Base-by-base conservation (phyloP, 139 green algal species). In the Chlorella sp. region DNA sequence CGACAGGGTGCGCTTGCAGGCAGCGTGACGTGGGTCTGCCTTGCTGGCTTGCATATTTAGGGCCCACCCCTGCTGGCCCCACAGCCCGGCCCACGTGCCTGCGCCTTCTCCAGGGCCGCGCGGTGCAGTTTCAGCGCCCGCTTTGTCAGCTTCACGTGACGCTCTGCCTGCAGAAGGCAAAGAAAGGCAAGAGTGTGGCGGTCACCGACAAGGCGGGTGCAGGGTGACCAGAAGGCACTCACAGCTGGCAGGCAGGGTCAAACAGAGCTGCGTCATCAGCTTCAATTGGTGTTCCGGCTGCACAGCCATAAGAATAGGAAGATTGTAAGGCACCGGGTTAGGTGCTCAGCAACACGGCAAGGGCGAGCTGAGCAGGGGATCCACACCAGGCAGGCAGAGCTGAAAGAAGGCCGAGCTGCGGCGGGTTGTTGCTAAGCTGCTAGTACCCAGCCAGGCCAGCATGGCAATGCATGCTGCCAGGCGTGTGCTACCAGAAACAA, bases 201-300 rank as follows among this genome's bases (percentile, higher is more conserved):
- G 9, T 57, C 68, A 76, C 2, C 24, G 19, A 30, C 28, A 76
- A 57, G 7, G 48, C 48, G 9, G 48, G 48, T 5, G 48, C 48
- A 57, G 9, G 48, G 7, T 57, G 48, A 57, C 7, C 48, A 57
- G 48, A 16, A 16, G 48, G 48, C 48, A 57, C 7, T 5, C 48
- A 57, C 48, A 57, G 48, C 48, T 57, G 48, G 48, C 48, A 57
- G 48, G 48, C 9, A 16, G 48, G 9, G 48, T 57, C 9, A 57
- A 57, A 57, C 7, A 57, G 48, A n/a, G n/a, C 18, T 32, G 69
- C 79, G 81, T 73, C 37, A 78, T 85, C 30, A 57, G 64, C 78
- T 42, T 81, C 19, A 90, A 61, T n/a, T 79, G 64, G 39, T 82
- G 87, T 78, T 90, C 78, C 3, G 87, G 78, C 37, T 79, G 86